phyloP scores from a whole-genome alignment of 2,329 filamentous ascomycete genomes.

The Scytalidium sp. region DNA sequence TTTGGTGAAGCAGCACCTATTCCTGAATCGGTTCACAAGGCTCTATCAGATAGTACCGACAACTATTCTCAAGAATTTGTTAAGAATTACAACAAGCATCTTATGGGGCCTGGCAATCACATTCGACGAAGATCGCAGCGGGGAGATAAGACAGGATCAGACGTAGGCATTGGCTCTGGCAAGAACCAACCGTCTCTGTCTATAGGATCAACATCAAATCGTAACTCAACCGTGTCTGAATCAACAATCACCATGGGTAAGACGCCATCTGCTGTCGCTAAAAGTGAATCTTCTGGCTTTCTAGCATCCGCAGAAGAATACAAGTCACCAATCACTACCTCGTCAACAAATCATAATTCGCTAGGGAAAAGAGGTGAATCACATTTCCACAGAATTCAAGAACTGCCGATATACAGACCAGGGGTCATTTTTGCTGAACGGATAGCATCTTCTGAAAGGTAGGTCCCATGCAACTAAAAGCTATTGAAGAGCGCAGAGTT shows the following conservation, averaged over 20 bases:
- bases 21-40: neutral
- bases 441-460: constrained; percentile 22
- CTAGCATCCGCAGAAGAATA: too few relatives aligned
- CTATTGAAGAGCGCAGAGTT: neutral
- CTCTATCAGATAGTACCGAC: neutral
- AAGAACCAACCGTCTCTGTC: too few relatives aligned
- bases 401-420: constrained; percentile 8
- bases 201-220: too few relatives aligned
- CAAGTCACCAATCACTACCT: constrained; percentile 8
- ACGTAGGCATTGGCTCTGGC: neutral
- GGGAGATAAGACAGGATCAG: neutral
- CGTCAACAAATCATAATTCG: neutral
- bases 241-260: too few relatives aligned
- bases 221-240: too few relatives aligned
- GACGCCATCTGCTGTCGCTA: too few relatives aligned
- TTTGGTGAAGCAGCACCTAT: constrained; percentile 4
- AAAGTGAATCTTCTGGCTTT: too few relatives aligned
- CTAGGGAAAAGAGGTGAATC: constrained; percentile 2
- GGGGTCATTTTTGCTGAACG: constrained; percentile 18
- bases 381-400: constrained; percentile 10
- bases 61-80: constrained; percentile 4
- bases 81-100: constrained; percentile 1
- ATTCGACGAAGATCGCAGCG: neutral
- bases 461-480: constrained; percentile 7
- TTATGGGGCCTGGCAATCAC: neutral